Evolutionary conservation across 108 stramenopile genomes (phyloP).

Genomic region (Discostella stelligeroides): DNA sequence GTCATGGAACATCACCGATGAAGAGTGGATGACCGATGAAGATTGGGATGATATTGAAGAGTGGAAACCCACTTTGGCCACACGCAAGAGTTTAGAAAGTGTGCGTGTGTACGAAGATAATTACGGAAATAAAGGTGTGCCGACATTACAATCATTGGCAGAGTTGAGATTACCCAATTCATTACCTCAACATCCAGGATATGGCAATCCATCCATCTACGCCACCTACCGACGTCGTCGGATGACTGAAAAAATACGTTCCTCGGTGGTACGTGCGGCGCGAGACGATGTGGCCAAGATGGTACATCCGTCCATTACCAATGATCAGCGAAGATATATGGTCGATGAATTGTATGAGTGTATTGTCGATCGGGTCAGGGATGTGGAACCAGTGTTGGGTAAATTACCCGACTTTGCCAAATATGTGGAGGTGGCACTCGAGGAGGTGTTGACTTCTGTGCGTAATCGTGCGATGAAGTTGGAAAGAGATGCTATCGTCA

Average conservation of each 20-base stretch:
- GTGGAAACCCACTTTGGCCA: slow-evolving; percentile 68
- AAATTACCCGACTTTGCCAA: slow-evolving; percentile 62
- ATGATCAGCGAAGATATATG: slow-evolving; percentile 69
- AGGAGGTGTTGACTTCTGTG: slow-evolving; percentile 60
- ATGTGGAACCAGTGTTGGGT: slow-evolving; percentile 57
- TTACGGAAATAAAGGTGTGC: slow-evolving; percentile 51
- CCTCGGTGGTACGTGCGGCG: slow-evolving; percentile 51
- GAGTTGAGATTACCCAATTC: slow-evolving; percentile 52
- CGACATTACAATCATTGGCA: slow-evolving; percentile 61
- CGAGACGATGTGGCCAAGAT: slow-evolving; percentile 51
- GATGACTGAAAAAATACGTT: slow-evolving; percentile 36
- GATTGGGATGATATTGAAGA: slow-evolving; percentile 66
- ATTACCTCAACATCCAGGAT: slow-evolving; percentile 50
- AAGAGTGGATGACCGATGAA: slow-evolving; percentile 62
- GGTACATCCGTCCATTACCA: slow-evolving; percentile 26
- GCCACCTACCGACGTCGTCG: slow-evolving; percentile 46
- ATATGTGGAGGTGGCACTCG: slow-evolving; percentile 69
- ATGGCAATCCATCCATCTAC: slow-evolving; percentile 56
- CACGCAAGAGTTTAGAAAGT: slow-evolving; percentile 70
- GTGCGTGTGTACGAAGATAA: slow-evolving; percentile 36
- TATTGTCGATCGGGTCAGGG: slow-evolving; percentile 57
- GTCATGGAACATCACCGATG: slow-evolving; percentile 64
- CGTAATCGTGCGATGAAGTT: slow-evolving; percentile 18
- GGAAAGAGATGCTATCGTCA: slow-evolving; percentile 7
- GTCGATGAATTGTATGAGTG: slow-evolving; percentile 80